Conservation (phyloP, 805 yeast genomes). For the Zygosaccharomyces rouxii region DNA sequence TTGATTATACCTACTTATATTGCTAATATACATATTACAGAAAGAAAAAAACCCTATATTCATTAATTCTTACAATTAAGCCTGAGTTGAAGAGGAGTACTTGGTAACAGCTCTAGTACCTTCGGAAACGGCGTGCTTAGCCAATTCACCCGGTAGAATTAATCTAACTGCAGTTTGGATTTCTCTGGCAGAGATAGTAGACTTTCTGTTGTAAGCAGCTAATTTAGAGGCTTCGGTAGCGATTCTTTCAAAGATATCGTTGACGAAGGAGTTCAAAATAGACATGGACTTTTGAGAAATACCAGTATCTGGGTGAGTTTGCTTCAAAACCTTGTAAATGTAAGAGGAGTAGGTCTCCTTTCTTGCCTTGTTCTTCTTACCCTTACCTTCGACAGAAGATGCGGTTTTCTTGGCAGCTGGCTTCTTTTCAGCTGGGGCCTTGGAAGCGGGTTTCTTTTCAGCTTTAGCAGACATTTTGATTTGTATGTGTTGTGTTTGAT, state of each 20-base stretch:
- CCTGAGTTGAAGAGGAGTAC: slow-evolving; percentile 67
- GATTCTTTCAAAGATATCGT: slow-evolving; percentile 96
- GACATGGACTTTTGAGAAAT: slow-evolving; percentile 98
- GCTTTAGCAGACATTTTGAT: slow-evolving; percentile 20
- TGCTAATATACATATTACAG: background rate
- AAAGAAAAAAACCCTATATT: background rate
- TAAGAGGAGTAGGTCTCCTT: slow-evolving; percentile 97
- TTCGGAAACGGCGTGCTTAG: slow-evolving; percentile 97
- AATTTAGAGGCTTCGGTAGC: slow-evolving; percentile 97
- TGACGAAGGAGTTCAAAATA: slow-evolving; percentile 96
- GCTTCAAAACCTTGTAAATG: slow-evolving; percentile 97
- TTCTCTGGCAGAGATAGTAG: slow-evolving; percentile 97
- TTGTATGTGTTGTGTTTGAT: background rate
- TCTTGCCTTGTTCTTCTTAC: slow-evolving; percentile 93
- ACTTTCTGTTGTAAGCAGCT: slow-evolving; percentile 98
- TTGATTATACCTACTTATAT: background rate
- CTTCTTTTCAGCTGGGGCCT: slow-evolving; percentile 96
- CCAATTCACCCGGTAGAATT: slow-evolving; percentile 97
- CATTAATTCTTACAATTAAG: slow-evolving; percentile 24
- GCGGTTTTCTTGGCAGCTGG: slow-evolving; percentile 92
- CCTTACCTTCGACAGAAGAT: slow-evolving; percentile 67
- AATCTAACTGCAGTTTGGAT: slow-evolving; percentile 98
- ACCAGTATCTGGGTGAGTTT: slow-evolving; percentile 99
- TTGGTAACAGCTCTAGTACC: slow-evolving; percentile 98
- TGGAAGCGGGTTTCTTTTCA: slow-evolving; percentile 63